A percentile compares a stretch with the other conserved stretches of the same genome.
These are phyloP conservation scores for Blastobotrys muscicola DNA, from an alignment of 805 yeast species.

Conservation along the genomic window DNA sequence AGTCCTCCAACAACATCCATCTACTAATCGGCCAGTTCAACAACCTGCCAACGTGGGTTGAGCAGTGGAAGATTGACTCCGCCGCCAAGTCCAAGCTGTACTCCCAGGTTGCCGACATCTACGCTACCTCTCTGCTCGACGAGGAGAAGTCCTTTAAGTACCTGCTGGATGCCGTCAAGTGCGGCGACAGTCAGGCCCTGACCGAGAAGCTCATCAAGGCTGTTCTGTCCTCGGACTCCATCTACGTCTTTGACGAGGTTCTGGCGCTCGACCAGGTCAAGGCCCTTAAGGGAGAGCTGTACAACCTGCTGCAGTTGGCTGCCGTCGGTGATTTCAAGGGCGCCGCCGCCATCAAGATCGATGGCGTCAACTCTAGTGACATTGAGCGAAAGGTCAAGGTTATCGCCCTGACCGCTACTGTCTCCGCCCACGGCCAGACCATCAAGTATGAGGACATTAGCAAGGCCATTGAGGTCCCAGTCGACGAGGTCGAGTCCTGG, in stretches of 20 bases:
- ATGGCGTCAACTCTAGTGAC: constrained; percentile 7
- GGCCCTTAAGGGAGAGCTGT: constrained; percentile 17
- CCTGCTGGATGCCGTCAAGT: constrained; percentile 15
- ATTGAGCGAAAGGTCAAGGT: constrained; percentile 22
- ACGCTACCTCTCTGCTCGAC: constrained; percentile 10
- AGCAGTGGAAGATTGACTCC: constrained; percentile 26
- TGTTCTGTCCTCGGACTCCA: constrained; percentile 19
- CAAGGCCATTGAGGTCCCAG: constrained; percentile 22
- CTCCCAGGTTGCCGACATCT: constrained; percentile 19
- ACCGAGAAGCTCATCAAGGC: constrained; percentile 19
- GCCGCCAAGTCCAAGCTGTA: constrained; percentile 21
- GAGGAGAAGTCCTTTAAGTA: constrained; percentile 15
- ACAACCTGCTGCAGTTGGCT: constrained; percentile 21
- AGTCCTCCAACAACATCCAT: constrained; percentile 23
- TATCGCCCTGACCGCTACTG: constrained; percentile 23
- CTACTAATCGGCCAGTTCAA: constrained; percentile 30
- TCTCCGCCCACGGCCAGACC: constrained; percentile 8
- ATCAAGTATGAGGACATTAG: constrained; percentile 28
- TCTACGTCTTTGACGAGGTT: constrained; percentile 24
- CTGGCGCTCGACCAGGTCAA: constrained; percentile 24
- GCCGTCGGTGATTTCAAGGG: constrained; percentile 23
- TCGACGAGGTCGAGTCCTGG: constrained; percentile 30
- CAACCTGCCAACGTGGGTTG: constrained; percentile 30
- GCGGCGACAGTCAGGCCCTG: constrained; percentile 7
- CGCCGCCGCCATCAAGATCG: constrained; percentile 1